Evolutionary conservation across 352 stramenopile species (phyloP).

Genomic region (Globisporangium barbulae): DNA sequence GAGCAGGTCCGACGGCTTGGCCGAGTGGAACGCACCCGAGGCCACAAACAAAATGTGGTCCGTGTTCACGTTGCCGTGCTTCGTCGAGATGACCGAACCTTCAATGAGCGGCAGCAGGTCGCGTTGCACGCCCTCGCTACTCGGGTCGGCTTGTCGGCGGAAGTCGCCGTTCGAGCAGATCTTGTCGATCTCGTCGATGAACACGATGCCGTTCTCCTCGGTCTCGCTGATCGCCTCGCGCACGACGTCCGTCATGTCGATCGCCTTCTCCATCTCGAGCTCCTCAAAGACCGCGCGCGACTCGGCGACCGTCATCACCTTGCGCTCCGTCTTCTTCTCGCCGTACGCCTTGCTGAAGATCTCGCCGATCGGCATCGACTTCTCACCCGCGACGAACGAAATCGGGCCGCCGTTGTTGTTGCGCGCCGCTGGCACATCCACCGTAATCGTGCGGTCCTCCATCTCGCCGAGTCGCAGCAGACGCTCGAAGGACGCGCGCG

Average conservation of each 20-base stretch:
- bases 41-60: slow-evolving; percentile 99
- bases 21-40: slow-evolving; percentile 96
- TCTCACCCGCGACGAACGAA: slow-evolving; percentile 68
- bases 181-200: slow-evolving; percentile 99
- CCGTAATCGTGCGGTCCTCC: slow-evolving; percentile 76
- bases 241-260: slow-evolving; percentile 89
- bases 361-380: slow-evolving; percentile 65
- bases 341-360: slow-evolving; percentile 71
- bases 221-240: slow-evolving; percentile 88
- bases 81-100: slow-evolving; percentile 97
- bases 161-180: slow-evolving; percentile 97
- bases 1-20: slow-evolving; percentile 98
- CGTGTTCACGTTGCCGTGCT: slow-evolving; percentile 99
- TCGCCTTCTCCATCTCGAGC: slow-evolving; percentile 94
- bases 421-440: slow-evolving; percentile 66
- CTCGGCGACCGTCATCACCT: slow-evolving; percentile 93
- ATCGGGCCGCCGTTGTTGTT: slow-evolving; percentile 53
- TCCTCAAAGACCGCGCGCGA: slow-evolving; percentile 94
- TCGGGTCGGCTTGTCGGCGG: slow-evolving; percentile 92
- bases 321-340: slow-evolving; percentile 88
- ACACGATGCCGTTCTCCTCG: slow-evolving; percentile 99
- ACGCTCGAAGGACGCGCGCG: slow-evolving; percentile 89
- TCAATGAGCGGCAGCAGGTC: slow-evolving; percentile 98
- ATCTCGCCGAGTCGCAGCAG: slow-evolving; percentile 86
- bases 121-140: slow-evolving; percentile 97